A percentile compares a stretch with the other conserved stretches of the same genome.
These are phyloP conservation scores for Bryoerythrophyllum caledonicum DNA, from an alignment of 225 moss, liverwort and hornwort species.

Conservation along the genomic window DNA sequence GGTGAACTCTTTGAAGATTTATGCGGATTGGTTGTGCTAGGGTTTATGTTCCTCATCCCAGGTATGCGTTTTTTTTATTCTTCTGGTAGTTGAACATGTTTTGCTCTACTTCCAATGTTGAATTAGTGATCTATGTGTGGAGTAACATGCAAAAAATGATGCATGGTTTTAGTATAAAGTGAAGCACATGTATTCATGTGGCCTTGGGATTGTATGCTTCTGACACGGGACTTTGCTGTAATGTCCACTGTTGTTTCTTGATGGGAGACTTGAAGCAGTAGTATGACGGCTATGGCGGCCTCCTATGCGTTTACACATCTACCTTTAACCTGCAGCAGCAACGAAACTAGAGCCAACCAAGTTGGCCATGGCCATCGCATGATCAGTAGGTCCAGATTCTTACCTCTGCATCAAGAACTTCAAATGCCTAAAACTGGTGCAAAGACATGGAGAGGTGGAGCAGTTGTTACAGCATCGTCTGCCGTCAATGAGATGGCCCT, in stretches of 20 bases:
- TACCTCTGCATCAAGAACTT: slow-evolving; percentile 13
- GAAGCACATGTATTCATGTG: not conserved
- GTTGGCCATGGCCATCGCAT: slow-evolving; percentile 3
- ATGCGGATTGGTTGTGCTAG: not conserved
- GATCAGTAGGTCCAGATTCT: not conserved
- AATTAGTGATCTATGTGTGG: not conserved
- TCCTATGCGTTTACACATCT: slow-evolving; percentile 17
- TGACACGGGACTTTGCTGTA: not conserved
- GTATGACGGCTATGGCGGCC: slow-evolving; percentile 40
- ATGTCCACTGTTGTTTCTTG: slow-evolving; percentile 13
- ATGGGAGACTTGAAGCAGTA: not conserved
- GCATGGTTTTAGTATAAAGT: not conserved
- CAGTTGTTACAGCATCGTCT: slow-evolving; percentile 32
- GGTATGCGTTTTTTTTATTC: slow-evolving; percentile 6
- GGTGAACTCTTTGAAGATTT: not conserved
- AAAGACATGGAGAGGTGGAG: slow-evolving; percentile 20
- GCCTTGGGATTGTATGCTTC: not conserved
- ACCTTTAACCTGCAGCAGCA: slow-evolving; percentile 26
- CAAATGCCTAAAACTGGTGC: not conserved
- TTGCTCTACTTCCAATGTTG: not conserved
- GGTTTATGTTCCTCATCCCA: not conserved
- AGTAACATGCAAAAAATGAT: not conserved
- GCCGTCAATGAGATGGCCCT: slow-evolving; percentile 40
- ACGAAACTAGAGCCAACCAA: slow-evolving; percentile 12
- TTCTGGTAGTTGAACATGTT: not conserved